Evolutionary conservation across 169 alveolate species (phyloP).

Genomic region (Eimeria praecox): DNA sequence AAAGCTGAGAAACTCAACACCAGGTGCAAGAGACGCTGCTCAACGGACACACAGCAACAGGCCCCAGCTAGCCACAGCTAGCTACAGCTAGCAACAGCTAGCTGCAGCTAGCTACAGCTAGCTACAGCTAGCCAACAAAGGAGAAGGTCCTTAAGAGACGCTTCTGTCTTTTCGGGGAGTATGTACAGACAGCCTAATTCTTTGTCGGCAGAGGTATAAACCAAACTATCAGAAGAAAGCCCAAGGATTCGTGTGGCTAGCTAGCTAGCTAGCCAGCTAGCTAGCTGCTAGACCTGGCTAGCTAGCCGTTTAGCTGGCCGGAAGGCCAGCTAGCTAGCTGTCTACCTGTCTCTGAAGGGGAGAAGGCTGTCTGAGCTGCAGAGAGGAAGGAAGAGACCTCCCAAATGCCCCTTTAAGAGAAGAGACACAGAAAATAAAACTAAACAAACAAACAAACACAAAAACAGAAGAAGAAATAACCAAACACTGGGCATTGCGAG

Average conservation of each 20-base stretch:
- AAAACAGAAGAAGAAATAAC: too few relatives aligned
- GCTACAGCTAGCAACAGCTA: constrained; percentile 7
- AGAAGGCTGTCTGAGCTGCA: neutral
- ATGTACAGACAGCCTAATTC: neutral
- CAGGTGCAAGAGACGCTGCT: too few relatives aligned
- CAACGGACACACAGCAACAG: too few relatives aligned
- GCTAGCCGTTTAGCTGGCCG: neutral
- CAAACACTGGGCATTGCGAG: constrained; percentile 84
- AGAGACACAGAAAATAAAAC: neutral
- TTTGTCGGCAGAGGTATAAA: neutral
- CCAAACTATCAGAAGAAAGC: neutral
- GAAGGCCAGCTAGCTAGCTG: neutral
- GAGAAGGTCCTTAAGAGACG: neutral
- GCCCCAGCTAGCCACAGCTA: constrained; percentile 44
- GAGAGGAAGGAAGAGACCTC: neutral
- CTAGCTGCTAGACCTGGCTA: neutral
- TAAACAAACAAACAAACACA: too few relatives aligned
- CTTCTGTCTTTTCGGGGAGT: too few relatives aligned
- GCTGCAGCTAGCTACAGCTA: constrained; percentile 5
- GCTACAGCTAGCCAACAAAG: constrained; percentile 7
- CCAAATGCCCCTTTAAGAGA: too few relatives aligned
- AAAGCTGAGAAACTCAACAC: too few relatives aligned
- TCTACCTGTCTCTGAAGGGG: too few relatives aligned
- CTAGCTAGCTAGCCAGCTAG: neutral
- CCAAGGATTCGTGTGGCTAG: neutral